A percentile compares a stretch with the other conserved stretches of the same genome.
Evolutionary conservation across 2,329 filamentous ascomycete species (phyloP).

Genomic region (Apiospora arundinis): DNA sequence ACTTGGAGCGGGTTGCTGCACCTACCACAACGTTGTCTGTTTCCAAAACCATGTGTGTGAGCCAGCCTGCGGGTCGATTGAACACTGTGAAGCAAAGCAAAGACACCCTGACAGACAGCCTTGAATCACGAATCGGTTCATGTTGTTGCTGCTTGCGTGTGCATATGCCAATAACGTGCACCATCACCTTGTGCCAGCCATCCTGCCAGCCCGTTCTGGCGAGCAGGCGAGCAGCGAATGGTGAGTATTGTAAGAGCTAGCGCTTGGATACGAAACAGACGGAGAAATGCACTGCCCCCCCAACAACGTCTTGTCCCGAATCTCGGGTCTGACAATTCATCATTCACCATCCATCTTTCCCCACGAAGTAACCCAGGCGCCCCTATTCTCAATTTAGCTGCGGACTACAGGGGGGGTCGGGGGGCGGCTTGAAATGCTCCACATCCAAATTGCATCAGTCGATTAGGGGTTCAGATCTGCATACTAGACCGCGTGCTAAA

Average conservation of each 20-base stretch:
- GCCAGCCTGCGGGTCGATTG: not conserved
- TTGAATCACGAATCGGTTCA: conserved; percentile 1
- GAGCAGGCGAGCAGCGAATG: not conserved
- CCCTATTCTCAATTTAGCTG: conserved; percentile 15
- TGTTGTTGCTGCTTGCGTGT: not conserved
- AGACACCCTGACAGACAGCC: not conserved
- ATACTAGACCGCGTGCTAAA: not conserved
- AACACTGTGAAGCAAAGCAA: conserved; percentile 6
- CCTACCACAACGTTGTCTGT: conserved; percentile 7
- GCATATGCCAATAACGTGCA: conserved; percentile 2
- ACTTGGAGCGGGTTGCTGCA: conserved; percentile 10
- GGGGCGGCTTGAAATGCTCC: not conserved
- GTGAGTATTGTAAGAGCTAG: not conserved
- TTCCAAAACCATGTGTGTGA: not conserved
- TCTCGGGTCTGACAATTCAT: conserved; percentile 18
- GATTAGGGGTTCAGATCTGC: conserved; percentile 18
- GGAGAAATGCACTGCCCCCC: conserved; percentile 10
- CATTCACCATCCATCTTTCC: conserved; percentile 7
- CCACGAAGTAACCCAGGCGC: conserved; percentile 14
- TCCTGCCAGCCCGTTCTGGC: conserved; percentile 8
- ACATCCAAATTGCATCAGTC: conserved; percentile 17
- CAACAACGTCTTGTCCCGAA: conserved; percentile 16
- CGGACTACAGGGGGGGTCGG: not conserved
- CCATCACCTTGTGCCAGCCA: not conserved
- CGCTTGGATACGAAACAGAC: conserved; percentile 18